Evolutionary conservation across 345 rosid species (phyloP).

Genomic region (Sapria himalayana): DNA sequence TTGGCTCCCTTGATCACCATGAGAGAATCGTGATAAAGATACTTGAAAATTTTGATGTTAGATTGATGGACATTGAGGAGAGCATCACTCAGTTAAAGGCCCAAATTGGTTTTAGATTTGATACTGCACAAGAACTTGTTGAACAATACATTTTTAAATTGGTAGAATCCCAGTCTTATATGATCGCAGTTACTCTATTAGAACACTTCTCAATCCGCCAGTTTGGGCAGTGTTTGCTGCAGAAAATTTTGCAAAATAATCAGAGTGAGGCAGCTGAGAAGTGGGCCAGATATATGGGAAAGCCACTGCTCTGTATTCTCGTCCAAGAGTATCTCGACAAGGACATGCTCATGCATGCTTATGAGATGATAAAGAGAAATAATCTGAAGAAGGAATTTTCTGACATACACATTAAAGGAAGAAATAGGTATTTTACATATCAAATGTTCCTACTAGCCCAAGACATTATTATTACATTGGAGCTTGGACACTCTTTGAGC

Average conservation of each 20-base stretch:
- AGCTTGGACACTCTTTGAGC: too few relatives aligned
- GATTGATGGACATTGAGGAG: constrained; percentile 30
- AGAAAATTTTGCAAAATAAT: constrained; percentile 49
- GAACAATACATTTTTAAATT: constrained; percentile 35
- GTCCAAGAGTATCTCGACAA: constrained; percentile 49
- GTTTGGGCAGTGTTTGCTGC: constrained; percentile 52
- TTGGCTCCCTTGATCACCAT: constrained; percentile 33
- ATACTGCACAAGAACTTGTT: constrained; percentile 21
- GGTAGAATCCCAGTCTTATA: constrained; percentile 40
- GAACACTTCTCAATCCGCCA: constrained; percentile 66
- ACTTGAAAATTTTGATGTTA: constrained; percentile 39
- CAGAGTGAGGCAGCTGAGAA: constrained; percentile 72
- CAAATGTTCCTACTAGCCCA: too few relatives aligned
- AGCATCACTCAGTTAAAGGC: constrained; percentile 17
- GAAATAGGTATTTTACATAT: constrained; percentile 58
- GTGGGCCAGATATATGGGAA: constrained; percentile 90
- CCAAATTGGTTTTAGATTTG: constrained; percentile 12
- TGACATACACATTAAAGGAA: constrained; percentile 42
- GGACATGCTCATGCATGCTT: constrained; percentile 59
- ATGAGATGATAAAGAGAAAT: constrained; percentile 46
- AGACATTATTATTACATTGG: too few relatives aligned
- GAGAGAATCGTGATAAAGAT: constrained; percentile 38
- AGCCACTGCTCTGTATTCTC: constrained; percentile 43
- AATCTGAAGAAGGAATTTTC: constrained; percentile 56
- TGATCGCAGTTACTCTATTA: constrained; percentile 53